Base-by-base conservation (phyloP, 2,329 filamentous ascomycete genomes). In the Diplodia corticola region DNA sequence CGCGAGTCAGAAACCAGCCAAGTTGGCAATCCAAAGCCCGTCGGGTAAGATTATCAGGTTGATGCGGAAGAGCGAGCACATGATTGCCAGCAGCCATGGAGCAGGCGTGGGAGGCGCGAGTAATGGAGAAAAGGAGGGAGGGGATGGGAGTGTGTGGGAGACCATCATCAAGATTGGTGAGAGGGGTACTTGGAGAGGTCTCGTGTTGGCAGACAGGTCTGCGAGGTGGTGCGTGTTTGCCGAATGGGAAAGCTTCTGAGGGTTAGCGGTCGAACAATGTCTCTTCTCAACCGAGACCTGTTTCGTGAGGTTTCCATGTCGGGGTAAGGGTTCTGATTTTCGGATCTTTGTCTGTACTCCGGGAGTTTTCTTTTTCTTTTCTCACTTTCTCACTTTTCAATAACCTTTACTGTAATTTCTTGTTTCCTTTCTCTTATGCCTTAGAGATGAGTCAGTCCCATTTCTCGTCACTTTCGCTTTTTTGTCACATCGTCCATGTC, bases 201-300 rank as follows among this genome's bases (percentile, higher is more conserved):
- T 96, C 68, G 92, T 96, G 50, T 82, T 95, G 66, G 92, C 92
- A 6, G 92, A 96, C 79, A 85, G 92, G 64, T 93, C 89, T 68
- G 91, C 91, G 51, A 84, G 91, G 71, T 96, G 92, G 92, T 95
- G 92, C 74, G 92, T 96, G n/a, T 95, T 95, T 82, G 91, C 91
- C 0, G 91, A 96, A 81, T 96, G 92, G 92, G 82, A 86, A 68
- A 91, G 89, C 73, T 78, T 82, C 68, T 86, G 72, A 81, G 20
- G 17, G 53, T 20, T 9, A 2, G n/a, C 40, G 24, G n/a, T 48
- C 17, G 40, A 20, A 13, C n/a, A 46, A 24, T 15, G 6, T 12
- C 13, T 26, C 17, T 20, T 28, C 17, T 26, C 6, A 10, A 17
- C 12, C 22, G 15, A 2, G 4, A 22, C 24, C 15, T 26, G 20